Conservation (phyloP, 202 grass and related monocot species). For the Hordeum pubiflorum region DNA sequence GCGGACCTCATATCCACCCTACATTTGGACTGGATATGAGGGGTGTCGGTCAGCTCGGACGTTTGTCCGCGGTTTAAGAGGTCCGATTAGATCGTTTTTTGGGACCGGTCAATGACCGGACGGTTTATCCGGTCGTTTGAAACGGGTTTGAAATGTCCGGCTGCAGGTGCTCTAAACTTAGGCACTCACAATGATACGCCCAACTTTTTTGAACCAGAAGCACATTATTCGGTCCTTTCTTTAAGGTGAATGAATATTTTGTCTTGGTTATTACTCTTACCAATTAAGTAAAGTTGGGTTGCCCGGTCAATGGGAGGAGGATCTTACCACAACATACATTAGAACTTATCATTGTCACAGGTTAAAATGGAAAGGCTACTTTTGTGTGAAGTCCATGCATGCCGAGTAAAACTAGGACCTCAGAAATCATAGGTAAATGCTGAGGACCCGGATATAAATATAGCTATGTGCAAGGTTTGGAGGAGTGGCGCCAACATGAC, state of each 20-base stretch:
- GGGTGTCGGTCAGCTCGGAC: too few species aligned
- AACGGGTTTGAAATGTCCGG: too few species aligned
- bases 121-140: too few species aligned
- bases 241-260: background rate
- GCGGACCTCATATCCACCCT: too few species aligned
- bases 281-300: background rate
- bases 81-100: too few species aligned
- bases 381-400: background rate
- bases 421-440: background rate
- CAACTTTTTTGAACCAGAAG: background rate
- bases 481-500: background rate
- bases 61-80: too few species aligned
- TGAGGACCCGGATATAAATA: background rate
- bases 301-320: background rate
- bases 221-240: background rate
- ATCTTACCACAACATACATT: background rate
- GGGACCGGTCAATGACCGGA: too few species aligned
- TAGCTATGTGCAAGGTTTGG: background rate
- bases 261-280: background rate
- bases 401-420: background rate
- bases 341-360: background rate
- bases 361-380: background rate
- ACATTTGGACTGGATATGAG: too few species aligned
- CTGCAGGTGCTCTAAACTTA: too few species aligned
- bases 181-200: too few species aligned